Evolutionary conservation across 768 basidiomycete species (phyloP).

Genomic region (Naganishia vaughanmartiniae): DNA sequence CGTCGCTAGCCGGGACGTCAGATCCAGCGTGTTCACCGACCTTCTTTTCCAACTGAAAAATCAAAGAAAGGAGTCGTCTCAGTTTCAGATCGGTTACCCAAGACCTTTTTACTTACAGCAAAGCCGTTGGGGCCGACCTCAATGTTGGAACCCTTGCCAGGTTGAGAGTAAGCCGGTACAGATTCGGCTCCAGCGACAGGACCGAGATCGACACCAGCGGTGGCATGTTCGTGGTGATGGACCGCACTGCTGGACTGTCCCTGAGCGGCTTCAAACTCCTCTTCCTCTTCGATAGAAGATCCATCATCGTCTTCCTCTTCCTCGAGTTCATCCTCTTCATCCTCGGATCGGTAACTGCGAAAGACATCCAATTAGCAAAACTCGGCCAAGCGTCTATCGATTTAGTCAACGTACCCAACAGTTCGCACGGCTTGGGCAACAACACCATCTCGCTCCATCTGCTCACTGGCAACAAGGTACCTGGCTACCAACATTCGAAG

Average conservation of each 20-base stretch:
- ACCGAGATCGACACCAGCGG: conserved; percentile 52
- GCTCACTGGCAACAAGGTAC: conserved; percentile 89
- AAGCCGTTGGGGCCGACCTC: conserved; percentile 62
- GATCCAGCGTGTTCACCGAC: conserved; percentile 36
- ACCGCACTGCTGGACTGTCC: conserved; percentile 12
- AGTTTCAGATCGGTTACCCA: conserved; percentile 1
- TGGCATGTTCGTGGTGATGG: conserved; percentile 55
- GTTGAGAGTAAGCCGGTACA: conserved; percentile 64
- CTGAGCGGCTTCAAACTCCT: conserved; percentile 51
- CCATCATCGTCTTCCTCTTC: conserved; percentile 59
- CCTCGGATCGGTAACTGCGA: conserved; percentile 61
- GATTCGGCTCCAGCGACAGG: conserved; percentile 55
- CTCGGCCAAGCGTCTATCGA: neutral
- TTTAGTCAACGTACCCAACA: conserved; percentile 65
- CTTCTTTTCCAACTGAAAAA: conserved; percentile 58
- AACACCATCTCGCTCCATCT: conserved; percentile 86
- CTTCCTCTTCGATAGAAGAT: conserved; percentile 62
- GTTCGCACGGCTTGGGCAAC: conserved; percentile 86
- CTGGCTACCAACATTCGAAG: conserved; percentile 86
- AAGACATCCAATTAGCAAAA: conserved; percentile 10
- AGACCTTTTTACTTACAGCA: conserved; percentile 56
- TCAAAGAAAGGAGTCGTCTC: conserved; percentile 23
- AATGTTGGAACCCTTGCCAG: conserved; percentile 54
- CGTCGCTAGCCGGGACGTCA: conserved; percentile 36
- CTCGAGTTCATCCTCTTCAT: conserved; percentile 56